phyloP scores from a whole-genome alignment of 2,329 filamentous ascomycete species.

The Exophiala lecanii-corni region DNA sequence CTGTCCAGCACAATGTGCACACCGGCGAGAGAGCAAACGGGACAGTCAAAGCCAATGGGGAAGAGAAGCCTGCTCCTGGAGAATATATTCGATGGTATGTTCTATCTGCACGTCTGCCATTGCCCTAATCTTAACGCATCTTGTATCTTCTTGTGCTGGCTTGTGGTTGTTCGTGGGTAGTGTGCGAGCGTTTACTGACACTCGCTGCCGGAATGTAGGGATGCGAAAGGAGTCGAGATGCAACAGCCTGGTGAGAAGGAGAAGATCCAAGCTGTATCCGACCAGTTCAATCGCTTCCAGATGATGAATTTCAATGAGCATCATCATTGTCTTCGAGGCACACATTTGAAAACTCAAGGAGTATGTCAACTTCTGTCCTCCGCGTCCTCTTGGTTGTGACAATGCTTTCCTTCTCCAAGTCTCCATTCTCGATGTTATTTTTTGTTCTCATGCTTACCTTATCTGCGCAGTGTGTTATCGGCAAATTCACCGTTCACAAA shows the following conservation, averaged over 20 bases:
- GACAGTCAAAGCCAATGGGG: slow-evolving; percentile 10
- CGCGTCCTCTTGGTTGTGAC: too few relatives aligned
- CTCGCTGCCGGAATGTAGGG: slow-evolving; percentile 2
- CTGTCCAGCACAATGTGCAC: slow-evolving; percentile 5
- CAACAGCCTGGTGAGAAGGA: slow-evolving; percentile 18
- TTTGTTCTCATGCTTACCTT: too few relatives aligned
- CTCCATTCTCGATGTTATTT: too few relatives aligned
- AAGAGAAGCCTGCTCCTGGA: slow-evolving; percentile 5
- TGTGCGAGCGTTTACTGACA: too few relatives aligned
- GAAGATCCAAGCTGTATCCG: slow-evolving; percentile 16
- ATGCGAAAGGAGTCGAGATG: slow-evolving; percentile 15
- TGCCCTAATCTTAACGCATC: too few relatives aligned
- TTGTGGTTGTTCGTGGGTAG: too few relatives aligned
- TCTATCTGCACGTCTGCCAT: neutral
- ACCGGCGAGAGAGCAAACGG: slow-evolving; percentile 12
- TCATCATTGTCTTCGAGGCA: slow-evolving; percentile 18
- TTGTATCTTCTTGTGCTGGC: too few relatives aligned
- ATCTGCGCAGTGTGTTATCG: slow-evolving; percentile 16
- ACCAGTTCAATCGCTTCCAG: slow-evolving; percentile 22
- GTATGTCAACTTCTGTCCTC: slow-evolving; percentile 6
- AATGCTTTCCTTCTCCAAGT: too few relatives aligned
- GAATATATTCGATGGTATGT: slow-evolving; percentile 10
- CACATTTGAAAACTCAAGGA: slow-evolving; percentile 22
- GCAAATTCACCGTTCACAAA: slow-evolving; percentile 21
- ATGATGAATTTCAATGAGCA: slow-evolving; percentile 26